Base-by-base conservation (phyloP, 106 monocot species). In the Chionographis japonica region DNA sequence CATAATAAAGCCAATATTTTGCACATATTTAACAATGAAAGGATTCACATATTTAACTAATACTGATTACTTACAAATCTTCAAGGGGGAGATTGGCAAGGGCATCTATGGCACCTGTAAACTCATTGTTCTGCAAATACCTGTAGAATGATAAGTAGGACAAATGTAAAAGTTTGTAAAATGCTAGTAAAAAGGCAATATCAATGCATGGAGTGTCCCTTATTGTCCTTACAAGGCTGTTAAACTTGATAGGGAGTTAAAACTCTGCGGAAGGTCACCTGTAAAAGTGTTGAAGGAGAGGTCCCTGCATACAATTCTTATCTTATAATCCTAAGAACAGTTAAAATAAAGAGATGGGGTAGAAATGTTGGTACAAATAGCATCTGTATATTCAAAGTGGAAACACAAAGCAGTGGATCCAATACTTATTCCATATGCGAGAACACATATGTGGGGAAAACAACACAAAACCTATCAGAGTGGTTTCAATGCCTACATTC, bases 111-210 rank as follows among this genome's bases (percentile, higher is more conserved):
- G 70, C 50, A 65, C 94, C 94, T 35, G 84, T 85, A 62, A 94
- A 90, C 60, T 90, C 84, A 65, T 94, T 94, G 63, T 90, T 88
- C 41, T 90, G 85, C 73, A 94, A 72, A 80, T 79, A 68, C 63
- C 94, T 94, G 86, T 58, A 78, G 38, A 50, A 68, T 37, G 20
- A 19, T 27, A 53, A 61, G 75, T 49, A 68, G 2, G 7, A 70
- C 65, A 12, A 19, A 40, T 72, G 20, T 43, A 35, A 27, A 13
- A 66, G 36, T 12, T 50, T 1, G 41, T 42, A 5, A 37, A 41
- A 59, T 4, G 8, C 18, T 15, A 36, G 14, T 56, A 58, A 37
- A 54, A 27, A 46, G 38, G 62, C 41, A 60, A 37, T 56, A 15
- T 19, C 42, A 13, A 42, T 56, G 35, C 37, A 74, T 5, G 16